Base-by-base conservation (phyloP, 345 rosid species). In the Rubroshorea leprosula region DNA sequence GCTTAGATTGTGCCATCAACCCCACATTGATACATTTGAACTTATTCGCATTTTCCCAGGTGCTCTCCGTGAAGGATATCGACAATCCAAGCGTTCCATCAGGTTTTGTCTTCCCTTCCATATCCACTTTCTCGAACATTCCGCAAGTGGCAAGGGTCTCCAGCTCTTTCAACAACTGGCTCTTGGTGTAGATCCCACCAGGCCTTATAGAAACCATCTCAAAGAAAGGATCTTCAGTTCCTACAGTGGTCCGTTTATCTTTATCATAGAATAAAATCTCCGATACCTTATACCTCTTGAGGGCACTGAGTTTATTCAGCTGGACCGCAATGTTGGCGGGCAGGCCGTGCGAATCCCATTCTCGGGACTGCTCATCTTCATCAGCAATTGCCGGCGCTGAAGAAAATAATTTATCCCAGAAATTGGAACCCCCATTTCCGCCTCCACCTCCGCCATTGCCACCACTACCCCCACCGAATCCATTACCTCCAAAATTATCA, bases 61-160 rank as follows among this genome's bases (percentile, higher is more conserved):
- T 90, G 69, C 95, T 85, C 70, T 94, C 99, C 0, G 83, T 70
- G 69, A 90, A 94, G 4, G 90, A 77, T 44, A 90, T 82, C 0
- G 83, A 81, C 23, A 90, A 55, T 3, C 67, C 76, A 62, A 90
- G 47, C 22, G 89, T 90, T 49, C 97, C 97, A 23, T 90, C 97
- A 0, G 95, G 84, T 2, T 84, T 87, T 1, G 99, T 78, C 61
- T 79, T 87, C 44, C 86, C 85, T 56, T 90, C 96, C 79, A 94
- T 74, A 21, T 90, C 99, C 16, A 94, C 96, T 57, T 78, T 94
- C 81, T 94, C 97, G 38, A 90, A 94, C 97, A 90, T 94, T n/a
- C 99, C 99, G 24, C 99, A 90, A 5, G 92, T 84, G 29, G 95
- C 90, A 39, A 94, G 76, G 15, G 78, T 79, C 67, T 94, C 96